Evolutionary conservation across 495 filamentous ascomycete species (phyloP).

Genomic region (Recurvomyces mirabilis): DNA sequence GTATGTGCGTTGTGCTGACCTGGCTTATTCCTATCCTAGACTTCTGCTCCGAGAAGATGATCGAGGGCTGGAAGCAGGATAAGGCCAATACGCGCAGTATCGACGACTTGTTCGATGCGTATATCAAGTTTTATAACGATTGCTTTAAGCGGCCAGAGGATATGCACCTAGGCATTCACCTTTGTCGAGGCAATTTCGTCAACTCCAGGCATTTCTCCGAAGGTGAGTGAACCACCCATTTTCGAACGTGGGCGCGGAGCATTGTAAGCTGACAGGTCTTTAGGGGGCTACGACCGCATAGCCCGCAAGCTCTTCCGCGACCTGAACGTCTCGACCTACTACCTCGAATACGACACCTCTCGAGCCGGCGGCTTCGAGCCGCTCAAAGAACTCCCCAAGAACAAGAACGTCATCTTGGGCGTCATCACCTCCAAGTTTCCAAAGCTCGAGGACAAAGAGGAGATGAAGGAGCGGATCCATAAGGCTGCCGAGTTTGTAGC

Average conservation of each 20-base stretch:
- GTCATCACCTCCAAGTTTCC: slow-evolving; percentile 57
- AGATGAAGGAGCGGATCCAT: slow-evolving; percentile 45
- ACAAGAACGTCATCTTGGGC: slow-evolving; percentile 56
- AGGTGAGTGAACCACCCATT: slow-evolving; percentile 26
- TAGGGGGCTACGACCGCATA: slow-evolving; percentile 50
- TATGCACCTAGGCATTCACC: slow-evolving; percentile 54
- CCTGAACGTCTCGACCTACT: slow-evolving; percentile 55
- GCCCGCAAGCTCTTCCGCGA: slow-evolving; percentile 53
- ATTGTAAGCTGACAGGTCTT: neutral
- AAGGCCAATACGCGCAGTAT: slow-evolving; percentile 41
- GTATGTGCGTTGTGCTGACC: too few species aligned
- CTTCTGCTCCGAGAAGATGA: slow-evolving; percentile 55
- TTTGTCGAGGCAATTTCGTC: slow-evolving; percentile 51
- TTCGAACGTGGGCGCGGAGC: neutral
- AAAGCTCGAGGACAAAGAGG: slow-evolving; percentile 49
- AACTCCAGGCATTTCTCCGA: slow-evolving; percentile 48
- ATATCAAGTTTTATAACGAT: slow-evolving; percentile 53
- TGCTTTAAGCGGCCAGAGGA: slow-evolving; percentile 47
- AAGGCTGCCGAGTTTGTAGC: slow-evolving; percentile 51
- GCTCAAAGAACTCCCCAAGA: slow-evolving; percentile 47
- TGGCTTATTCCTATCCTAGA: slow-evolving; percentile 24
- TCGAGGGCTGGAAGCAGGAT: slow-evolving; percentile 48
- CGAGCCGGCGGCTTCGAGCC: slow-evolving; percentile 57
- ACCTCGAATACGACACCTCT: slow-evolving; percentile 58
- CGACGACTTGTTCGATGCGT: slow-evolving; percentile 46